Percentiles rank a stretch among this genome's conserved stretches.
Evolutionary conservation across 78 protist species (phyloP).

Genomic region (Chrysochromulina tobinii): DNA sequence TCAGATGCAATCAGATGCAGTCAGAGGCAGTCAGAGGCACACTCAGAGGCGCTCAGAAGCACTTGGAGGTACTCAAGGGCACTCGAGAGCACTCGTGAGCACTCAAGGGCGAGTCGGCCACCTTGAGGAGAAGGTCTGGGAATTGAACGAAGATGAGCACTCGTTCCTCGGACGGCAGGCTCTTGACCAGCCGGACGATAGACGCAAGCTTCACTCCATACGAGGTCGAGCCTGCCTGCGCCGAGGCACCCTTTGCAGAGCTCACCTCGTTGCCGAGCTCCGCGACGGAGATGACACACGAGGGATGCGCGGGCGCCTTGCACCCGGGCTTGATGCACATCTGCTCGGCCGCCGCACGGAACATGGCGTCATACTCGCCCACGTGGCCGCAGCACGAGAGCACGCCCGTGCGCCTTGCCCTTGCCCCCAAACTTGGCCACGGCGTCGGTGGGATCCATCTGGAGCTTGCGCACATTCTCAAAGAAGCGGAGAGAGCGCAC

Average conservation of each 20-base stretch:
- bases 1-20: no score
- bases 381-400: slow-evolving; percentile 2
- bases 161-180: not conserved
- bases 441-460: not conserved
- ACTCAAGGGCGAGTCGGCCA: no score
- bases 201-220: not conserved
- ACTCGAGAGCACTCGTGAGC: no score
- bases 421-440: not conserved
- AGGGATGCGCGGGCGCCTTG: not conserved
- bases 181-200: not conserved
- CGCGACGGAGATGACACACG: not conserved
- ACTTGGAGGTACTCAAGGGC: no score
- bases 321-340: not conserved
- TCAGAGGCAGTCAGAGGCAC: no score
- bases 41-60: no score
- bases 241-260: not conserved
- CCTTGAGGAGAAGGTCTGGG: not conserved
- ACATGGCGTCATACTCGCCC: not conserved
- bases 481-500: slow-evolving; percentile 28
- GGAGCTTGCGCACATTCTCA: not conserved
- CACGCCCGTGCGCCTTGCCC: not conserved
- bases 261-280: not conserved
- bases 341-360: not conserved
- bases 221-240: not conserved
- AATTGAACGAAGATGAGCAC: not conserved